phyloP scores from a whole-genome alignment of 2,329 filamentous ascomycete genomes.

The Lecanicillium sp. region DNA sequence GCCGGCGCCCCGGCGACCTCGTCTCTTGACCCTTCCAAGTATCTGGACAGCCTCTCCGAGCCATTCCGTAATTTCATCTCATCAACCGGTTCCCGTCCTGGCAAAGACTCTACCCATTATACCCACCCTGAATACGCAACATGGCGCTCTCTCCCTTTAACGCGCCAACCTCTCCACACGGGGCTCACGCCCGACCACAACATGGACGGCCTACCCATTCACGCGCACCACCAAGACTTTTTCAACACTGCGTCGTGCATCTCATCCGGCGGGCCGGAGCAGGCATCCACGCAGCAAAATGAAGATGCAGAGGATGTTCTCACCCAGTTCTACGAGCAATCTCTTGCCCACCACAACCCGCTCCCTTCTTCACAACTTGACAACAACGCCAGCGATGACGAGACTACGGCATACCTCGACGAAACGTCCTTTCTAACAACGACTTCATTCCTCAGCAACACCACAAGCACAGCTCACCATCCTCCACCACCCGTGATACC shows the following conservation, averaged over 20 bases:
- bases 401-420: conserved; percentile 25
- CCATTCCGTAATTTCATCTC: not conserved
- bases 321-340: conserved; percentile 70
- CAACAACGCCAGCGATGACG: conserved; percentile 13
- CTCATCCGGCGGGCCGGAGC: no score
- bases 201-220: conserved; percentile 17
- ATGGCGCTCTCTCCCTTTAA: conserved; percentile 49
- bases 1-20: conserved; percentile 50
- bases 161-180: conserved; percentile 36
- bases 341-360: conserved; percentile 62
- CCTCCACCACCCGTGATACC: conserved; percentile 17
- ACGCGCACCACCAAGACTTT: conserved; percentile 32
- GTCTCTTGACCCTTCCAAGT: conserved; percentile 45
- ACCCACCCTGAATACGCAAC: conserved; percentile 28
- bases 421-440: conserved; percentile 31
- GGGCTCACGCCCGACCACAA: conserved; percentile 45
- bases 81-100: no score
- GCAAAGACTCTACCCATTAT: not conserved
- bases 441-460: conserved; percentile 22
- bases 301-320: conserved; percentile 30
- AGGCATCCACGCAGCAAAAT: not conserved
- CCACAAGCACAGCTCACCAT: conserved; percentile 13
- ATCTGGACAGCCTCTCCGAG: conserved; percentile 24
- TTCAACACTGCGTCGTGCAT: conserved; percentile 31
- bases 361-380: conserved; percentile 54